These are phyloP conservation scores for Trametes gibbosa DNA, from an alignment of 768 basidiomycete species.

Conservation along the genomic window DNA sequence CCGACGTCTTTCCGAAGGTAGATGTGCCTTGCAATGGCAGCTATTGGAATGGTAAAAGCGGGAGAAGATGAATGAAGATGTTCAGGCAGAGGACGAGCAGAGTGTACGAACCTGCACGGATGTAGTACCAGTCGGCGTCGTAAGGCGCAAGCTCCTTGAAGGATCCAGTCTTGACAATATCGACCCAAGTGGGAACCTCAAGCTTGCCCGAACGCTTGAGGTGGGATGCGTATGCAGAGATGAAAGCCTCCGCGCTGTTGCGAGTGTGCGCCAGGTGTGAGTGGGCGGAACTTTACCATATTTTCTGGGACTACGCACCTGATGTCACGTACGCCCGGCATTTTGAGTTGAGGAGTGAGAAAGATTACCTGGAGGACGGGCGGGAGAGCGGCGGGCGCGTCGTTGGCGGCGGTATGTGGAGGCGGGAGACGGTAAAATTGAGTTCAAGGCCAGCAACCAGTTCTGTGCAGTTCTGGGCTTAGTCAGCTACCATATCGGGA, in stretches of 20 bases:
- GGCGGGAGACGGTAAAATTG: constrained; percentile 24
- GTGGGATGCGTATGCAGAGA: constrained; percentile 91
- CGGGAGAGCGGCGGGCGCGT: constrained; percentile 47
- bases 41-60: constrained; percentile 36
- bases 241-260: constrained; percentile 87
- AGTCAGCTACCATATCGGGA: constrained; percentile 33
- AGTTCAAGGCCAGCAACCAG: constrained; percentile 35
- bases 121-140: constrained; percentile 99
- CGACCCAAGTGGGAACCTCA: constrained; percentile 98
- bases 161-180: constrained; percentile 96
- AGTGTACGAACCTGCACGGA: constrained; percentile 82
- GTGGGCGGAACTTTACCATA: constrained; percentile 15
- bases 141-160: constrained; percentile 99
- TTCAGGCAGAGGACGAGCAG: not conserved
- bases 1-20: constrained; percentile 99
- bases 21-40: constrained; percentile 97
- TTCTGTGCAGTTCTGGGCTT: constrained; percentile 42
- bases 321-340: constrained; percentile 84
- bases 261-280: constrained; percentile 5
- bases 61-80: not conserved
- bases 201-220: constrained; percentile 99
- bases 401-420: constrained; percentile 47
- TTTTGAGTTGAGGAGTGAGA: constrained; percentile 37
- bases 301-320: constrained; percentile 43
- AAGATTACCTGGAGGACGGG: constrained; percentile 44